A percentile compares a stretch with the other conserved stretches of the same genome.
Evolutionary conservation across 495 filamentous ascomycete species (phyloP).

Genomic region (Peziza echinospora): DNA sequence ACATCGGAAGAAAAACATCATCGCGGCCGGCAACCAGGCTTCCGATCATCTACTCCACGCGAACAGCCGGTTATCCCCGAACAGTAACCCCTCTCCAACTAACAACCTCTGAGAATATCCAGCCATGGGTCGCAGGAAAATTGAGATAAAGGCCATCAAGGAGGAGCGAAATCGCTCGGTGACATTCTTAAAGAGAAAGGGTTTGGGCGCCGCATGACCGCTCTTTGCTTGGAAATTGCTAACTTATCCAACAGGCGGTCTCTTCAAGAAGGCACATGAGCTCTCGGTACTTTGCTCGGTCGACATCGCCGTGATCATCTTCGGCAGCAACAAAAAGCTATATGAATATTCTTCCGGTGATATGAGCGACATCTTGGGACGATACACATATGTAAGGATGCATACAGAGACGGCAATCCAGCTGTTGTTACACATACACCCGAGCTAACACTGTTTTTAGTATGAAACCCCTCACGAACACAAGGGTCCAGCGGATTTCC

Average conservation of each 20-base stretch:
- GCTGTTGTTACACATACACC: slow-evolving; percentile 3
- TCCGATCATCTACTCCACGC: neutral
- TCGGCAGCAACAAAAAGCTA: slow-evolving; percentile 92
- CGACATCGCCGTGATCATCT: slow-evolving; percentile 96
- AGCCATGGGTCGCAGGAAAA: slow-evolving; percentile 50
- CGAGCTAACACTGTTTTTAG: too few relatives aligned
- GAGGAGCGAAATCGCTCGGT: slow-evolving; percentile 97
- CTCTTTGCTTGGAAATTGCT: too few relatives aligned
- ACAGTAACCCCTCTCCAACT: neutral
- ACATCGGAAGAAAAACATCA: too few relatives aligned
- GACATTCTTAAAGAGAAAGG: slow-evolving; percentile 94
- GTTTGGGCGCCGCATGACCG: too few relatives aligned
- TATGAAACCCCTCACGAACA: slow-evolving; percentile 85
- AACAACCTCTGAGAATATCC: neutral
- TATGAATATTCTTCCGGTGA: slow-evolving; percentile 92
- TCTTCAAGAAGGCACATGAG: slow-evolving; percentile 99
- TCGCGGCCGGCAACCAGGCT: too few relatives aligned
- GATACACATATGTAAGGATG: slow-evolving; percentile 68
- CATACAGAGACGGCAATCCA: slow-evolving; percentile 14
- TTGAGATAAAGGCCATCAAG: slow-evolving; percentile 99
- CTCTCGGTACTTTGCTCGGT: slow-evolving; percentile 93
- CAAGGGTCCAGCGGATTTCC: slow-evolving; percentile 86
- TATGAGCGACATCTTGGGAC: slow-evolving; percentile 67
- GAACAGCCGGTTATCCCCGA: neutral
- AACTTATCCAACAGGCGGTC: slow-evolving; percentile 36